These are phyloP conservation scores for Stylosanthes scabra DNA, from an alignment of 331 rosid species.

Conservation along the genomic window DNA sequence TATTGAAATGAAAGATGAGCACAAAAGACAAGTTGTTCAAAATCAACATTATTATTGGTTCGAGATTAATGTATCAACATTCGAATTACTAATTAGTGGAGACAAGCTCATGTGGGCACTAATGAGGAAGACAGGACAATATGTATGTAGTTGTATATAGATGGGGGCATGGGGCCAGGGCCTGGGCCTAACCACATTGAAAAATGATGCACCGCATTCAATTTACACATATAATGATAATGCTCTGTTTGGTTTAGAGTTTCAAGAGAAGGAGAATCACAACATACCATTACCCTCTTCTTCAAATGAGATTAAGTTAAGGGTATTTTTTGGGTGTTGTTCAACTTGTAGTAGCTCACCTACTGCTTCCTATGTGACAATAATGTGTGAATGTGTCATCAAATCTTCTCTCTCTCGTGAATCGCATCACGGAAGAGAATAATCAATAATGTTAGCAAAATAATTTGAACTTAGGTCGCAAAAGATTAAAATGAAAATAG, in stretches of 20 bases:
- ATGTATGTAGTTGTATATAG: background rate
- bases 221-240: background rate
- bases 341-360: background rate
- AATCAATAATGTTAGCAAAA: background rate
- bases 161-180: background rate
- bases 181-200: background rate
- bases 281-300: background rate
- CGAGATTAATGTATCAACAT: background rate
- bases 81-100: background rate
- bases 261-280: background rate
- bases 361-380: background rate
- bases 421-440: too few species aligned
- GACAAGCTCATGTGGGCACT: conserved; percentile 28
- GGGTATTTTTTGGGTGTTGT: too few species aligned
- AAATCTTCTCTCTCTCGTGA: too few species aligned
- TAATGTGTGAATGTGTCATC: background rate
- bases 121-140: background rate
- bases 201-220: background rate
- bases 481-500: too few species aligned
- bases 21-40: background rate
- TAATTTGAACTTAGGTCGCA: background rate
- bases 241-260: background rate
- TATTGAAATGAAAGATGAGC: conserved; percentile 6
- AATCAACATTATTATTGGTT: background rate
- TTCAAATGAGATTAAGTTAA: too few species aligned